These are phyloP conservation scores for Fusarium lateritium DNA, from an alignment of 2,329 filamentous ascomycete genomes.

Conservation along the genomic window DNA sequence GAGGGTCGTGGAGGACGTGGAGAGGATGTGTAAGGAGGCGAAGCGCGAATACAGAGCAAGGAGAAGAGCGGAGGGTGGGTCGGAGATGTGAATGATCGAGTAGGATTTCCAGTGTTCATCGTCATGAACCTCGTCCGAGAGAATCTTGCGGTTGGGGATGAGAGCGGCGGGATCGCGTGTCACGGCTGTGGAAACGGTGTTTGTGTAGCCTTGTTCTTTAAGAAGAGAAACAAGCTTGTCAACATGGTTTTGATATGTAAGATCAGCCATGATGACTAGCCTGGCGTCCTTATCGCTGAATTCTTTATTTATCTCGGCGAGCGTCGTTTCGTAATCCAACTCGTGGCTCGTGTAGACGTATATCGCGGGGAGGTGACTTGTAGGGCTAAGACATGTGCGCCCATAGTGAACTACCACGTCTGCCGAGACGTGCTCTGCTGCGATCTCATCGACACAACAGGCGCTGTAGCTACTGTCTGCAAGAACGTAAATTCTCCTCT, in stretches of 20 bases:
- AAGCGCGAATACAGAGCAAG: slow-evolving; percentile 90
- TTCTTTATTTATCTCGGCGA: slow-evolving; percentile 74
- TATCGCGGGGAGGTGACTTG: slow-evolving; percentile 86
- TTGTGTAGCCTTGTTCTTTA: slow-evolving; percentile 74
- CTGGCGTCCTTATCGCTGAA: slow-evolving; percentile 76
- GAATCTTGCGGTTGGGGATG: slow-evolving; percentile 86
- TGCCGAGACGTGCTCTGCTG: slow-evolving; percentile 92
- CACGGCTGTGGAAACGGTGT: slow-evolving; percentile 79
- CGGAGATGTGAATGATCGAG: slow-evolving; percentile 87
- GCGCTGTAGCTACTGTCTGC: slow-evolving; percentile 97
- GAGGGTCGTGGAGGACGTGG: slow-evolving; percentile 72
- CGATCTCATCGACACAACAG: slow-evolving; percentile 97
- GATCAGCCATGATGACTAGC: slow-evolving; percentile 88
- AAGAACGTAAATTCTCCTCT: slow-evolving; percentile 79
- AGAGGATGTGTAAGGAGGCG: slow-evolving; percentile 82
- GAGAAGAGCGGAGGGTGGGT: slow-evolving; percentile 85
- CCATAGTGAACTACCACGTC: slow-evolving; percentile 96
- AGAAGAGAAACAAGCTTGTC: slow-evolving; percentile 69
- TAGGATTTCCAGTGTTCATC: slow-evolving; percentile 72
- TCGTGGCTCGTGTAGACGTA: slow-evolving; percentile 87
- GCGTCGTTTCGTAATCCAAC: slow-evolving; percentile 73
- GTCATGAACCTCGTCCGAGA: slow-evolving; percentile 59
- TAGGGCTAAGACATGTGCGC: slow-evolving; percentile 90
- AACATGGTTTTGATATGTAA: slow-evolving; percentile 87
- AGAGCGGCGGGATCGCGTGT: slow-evolving; percentile 82